These are phyloP conservation scores for Conticribra weissflogii DNA, from an alignment of 108 stramenopile genomes.

Conservation along the genomic window DNA sequence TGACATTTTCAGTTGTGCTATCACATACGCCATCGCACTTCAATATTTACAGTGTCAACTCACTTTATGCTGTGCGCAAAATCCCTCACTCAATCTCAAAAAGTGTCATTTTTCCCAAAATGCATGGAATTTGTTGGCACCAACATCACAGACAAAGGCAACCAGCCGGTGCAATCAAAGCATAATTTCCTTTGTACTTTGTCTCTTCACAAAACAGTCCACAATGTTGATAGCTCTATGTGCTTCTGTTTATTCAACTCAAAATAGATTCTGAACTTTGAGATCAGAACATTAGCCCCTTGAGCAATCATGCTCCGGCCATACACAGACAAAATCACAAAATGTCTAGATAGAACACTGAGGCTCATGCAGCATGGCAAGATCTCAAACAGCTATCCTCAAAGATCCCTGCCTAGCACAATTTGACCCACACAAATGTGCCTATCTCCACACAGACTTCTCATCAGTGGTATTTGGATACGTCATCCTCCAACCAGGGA, in stretches of 20 bases:
- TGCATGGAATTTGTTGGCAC: conserved; percentile 2
- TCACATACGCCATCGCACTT: not conserved
- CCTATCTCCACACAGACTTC: conserved; percentile 3
- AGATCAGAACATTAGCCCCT: conserved; percentile 1
- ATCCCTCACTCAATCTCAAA: not conserved
- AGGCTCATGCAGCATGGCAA: not conserved
- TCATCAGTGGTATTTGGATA: conserved; percentile 4
- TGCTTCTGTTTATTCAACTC: conserved; percentile 13
- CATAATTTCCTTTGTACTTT: conserved; percentile 3
- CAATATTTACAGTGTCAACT: not conserved
- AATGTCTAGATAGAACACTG: not conserved
- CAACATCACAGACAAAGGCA: not conserved
- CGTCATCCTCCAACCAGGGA: not conserved
- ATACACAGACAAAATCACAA: not conserved
- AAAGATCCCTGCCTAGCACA: conserved; percentile 10
- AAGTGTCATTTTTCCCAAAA: conserved; percentile 5
- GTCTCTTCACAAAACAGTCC: conserved; percentile 6
- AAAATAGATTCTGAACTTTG: conserved; percentile 17
- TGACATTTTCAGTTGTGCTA: not conserved
- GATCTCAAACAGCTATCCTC: not conserved
- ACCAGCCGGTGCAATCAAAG: conserved; percentile 5
- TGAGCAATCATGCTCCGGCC: not conserved
- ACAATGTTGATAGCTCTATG: conserved; percentile 13
- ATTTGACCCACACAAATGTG: not conserved
- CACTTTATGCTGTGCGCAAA: not conserved